Evolutionary conservation across 352 stramenopile species (phyloP).

Genomic region (Pythium plurisporium): DNA sequence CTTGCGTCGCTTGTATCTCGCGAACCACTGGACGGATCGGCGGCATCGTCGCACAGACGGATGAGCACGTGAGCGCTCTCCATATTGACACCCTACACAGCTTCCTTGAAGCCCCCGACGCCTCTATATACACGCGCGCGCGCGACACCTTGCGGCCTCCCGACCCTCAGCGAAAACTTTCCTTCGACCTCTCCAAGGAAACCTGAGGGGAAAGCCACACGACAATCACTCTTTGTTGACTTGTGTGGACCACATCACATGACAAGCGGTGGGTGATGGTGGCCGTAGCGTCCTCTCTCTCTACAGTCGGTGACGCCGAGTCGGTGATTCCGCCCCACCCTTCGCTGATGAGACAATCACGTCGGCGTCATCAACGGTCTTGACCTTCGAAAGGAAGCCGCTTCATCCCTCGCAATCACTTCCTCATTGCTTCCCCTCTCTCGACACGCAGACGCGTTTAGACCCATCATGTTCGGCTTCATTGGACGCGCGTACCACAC

Average conservation of each 20-base stretch:
- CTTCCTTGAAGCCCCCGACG: background rate
- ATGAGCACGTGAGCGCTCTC: slow-evolving; percentile 55
- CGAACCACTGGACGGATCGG: background rate
- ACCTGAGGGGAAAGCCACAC: too few species aligned
- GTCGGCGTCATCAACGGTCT: background rate
- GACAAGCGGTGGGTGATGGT: background rate
- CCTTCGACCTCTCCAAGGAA: too few species aligned
- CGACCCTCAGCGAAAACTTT: background rate
- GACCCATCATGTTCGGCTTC: slow-evolving; percentile 47
- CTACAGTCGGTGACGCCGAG: too few species aligned
- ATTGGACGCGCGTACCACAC: slow-evolving; percentile 66
- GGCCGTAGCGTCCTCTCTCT: too few species aligned
- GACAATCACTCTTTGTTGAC: slow-evolving; percentile 8
- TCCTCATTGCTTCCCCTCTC: background rate
- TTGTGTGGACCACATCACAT: slow-evolving; percentile 5
- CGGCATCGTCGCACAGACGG: slow-evolving; percentile 24
- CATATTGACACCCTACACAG: slow-evolving; percentile 4
- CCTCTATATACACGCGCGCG: slow-evolving; percentile 4
- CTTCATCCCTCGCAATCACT: too few species aligned
- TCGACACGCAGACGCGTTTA: background rate
- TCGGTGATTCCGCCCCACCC: too few species aligned
- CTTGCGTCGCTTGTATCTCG: slow-evolving; percentile 12
- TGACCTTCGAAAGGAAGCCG: too few species aligned
- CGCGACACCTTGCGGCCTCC: background rate
- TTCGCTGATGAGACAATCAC: background rate